These are phyloP conservation scores for Eutypa lata DNA, from an alignment of 2,329 filamentous ascomycete genomes.

Conservation along the genomic window DNA sequence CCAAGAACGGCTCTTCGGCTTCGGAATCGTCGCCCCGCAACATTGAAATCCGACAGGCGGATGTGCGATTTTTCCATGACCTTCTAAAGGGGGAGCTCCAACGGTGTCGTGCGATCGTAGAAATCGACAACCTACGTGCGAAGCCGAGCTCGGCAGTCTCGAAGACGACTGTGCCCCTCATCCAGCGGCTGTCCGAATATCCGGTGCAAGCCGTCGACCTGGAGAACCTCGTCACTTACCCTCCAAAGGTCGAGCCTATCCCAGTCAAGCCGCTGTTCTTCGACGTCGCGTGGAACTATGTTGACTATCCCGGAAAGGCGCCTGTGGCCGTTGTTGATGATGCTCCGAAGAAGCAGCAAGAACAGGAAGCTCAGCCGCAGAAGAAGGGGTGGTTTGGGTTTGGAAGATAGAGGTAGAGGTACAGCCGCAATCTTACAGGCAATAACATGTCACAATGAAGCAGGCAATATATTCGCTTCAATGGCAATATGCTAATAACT, in stretches of 20 bases:
- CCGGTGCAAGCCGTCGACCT: conserved; percentile 70
- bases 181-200: conserved; percentile 75
- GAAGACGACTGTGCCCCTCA: conserved; percentile 54
- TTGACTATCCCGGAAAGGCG: conserved; percentile 75
- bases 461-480: not conserved
- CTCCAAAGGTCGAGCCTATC: conserved; percentile 76
- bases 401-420: conserved; percentile 38
- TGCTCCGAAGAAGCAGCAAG: conserved; percentile 27
- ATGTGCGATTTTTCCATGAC: conserved; percentile 55
- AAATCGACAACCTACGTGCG: conserved; percentile 66
- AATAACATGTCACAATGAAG: not conserved
- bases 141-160: conserved; percentile 40
- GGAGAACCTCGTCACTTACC: conserved; percentile 79
- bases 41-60: conserved; percentile 61
- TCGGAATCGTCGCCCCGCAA: conserved; percentile 53
- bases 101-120: conserved; percentile 80
- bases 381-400: conserved; percentile 81
- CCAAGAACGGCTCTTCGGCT: conserved; percentile 30
- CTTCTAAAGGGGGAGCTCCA: conserved; percentile 71
- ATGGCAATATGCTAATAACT: not conserved
- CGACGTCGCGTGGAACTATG: conserved; percentile 97
- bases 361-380: conserved; percentile 40
- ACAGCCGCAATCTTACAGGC: conserved; percentile 1
- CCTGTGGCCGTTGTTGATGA: conserved; percentile 27
- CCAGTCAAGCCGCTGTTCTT: conserved; percentile 95